Evolutionary conservation across 2,329 filamentous ascomycete species (phyloP), one percentile per base, ranked within the genome.

Genomic region (Aspergillus sp.): DNA sequence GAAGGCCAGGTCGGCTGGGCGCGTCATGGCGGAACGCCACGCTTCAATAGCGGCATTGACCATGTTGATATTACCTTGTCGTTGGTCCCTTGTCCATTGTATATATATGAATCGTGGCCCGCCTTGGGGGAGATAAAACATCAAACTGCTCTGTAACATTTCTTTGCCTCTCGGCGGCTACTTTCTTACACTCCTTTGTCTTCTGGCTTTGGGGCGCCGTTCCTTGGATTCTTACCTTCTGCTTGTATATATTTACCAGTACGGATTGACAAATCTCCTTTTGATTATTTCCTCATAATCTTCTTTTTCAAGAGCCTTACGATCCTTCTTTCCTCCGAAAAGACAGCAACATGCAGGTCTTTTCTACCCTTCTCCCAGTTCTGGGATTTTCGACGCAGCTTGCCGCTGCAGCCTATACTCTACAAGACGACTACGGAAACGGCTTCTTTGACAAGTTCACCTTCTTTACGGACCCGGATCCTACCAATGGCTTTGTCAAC

Each of bases 401-500:
- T 45, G 67, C 69, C 50, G 63, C 68, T 47, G 74, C 77, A 42
- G 68, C 66, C 42, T 80, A 81, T 61, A 68, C 72, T 18, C 70
- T 84, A 50, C 65, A 79, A 60, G 81, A 84, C 61, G 79, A 82
- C 66, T 83, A 83, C 68, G 75, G 74, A 50, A 67, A 64, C 32
- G 65, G 71, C 59, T 85, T 85, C 68, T 84, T 84, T 68, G 75
- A 79, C 64, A 75, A 79, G 65, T 85, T 85, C 68, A 66, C 72
- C 31, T 85, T 85, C 72, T 84, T 75, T 64, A 82, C 79, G 7
- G 73, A 60, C 16, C 20, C 66, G 3, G 91, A 95, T 69, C 91
- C 91, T 0, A 95, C 91, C 2, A 68, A 87, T 63, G 91, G 91
- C 32, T 91, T 87, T 67, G 91, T 95, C 66, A 77, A 85, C 61